Percentiles rank a stretch among this genome's conserved stretches.
These are phyloP conservation scores for Pachysandra terminalis DNA, from an alignment of 164 flowering plant species.

Conservation along the genomic window DNA sequence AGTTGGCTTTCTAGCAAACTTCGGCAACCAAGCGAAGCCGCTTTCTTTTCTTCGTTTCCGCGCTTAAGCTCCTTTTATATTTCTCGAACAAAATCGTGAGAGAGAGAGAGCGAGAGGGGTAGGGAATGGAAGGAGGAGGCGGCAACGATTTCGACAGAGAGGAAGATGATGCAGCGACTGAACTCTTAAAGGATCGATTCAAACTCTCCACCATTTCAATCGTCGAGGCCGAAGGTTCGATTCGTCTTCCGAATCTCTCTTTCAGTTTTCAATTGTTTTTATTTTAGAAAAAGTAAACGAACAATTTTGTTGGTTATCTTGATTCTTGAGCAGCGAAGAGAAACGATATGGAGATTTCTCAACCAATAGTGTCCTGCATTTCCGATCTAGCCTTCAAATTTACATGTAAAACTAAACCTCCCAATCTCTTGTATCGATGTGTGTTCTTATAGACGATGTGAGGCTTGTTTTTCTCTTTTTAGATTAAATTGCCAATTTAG, in stretches of 20 bases:
- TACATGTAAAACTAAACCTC: slow-evolving; percentile 39
- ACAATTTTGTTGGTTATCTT: not conserved
- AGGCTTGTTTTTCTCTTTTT: too few species aligned
- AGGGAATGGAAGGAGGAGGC: slow-evolving; percentile 7
- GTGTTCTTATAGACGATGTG: too few species aligned
- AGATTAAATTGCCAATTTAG: too few species aligned
- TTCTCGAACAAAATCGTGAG: too few species aligned
- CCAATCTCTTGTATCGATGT: not conserved
- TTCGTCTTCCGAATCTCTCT: not conserved
- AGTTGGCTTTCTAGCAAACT: too few species aligned
- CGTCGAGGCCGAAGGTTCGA: slow-evolving; percentile 67
- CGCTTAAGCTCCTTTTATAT: too few species aligned
- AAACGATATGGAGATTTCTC: slow-evolving; percentile 62
- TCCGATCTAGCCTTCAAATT: slow-evolving; percentile 77
- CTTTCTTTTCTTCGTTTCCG: too few species aligned
- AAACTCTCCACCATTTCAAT: slow-evolving; percentile 67
- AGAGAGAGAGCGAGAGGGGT: too few species aligned
- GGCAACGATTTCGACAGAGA: slow-evolving; percentile 28
- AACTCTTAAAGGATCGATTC: slow-evolving; percentile 63
- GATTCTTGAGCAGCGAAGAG: slow-evolving; percentile 44
- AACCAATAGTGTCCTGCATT: slow-evolving; percentile 59
- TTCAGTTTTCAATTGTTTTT: not conserved
- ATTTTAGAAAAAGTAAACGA: not conserved
- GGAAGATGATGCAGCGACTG: slow-evolving; percentile 48
- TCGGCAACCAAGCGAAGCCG: too few species aligned